Evolutionary conservation across 208 protist species (phyloP).

Genomic region (Crithidia expoeki): DNA sequence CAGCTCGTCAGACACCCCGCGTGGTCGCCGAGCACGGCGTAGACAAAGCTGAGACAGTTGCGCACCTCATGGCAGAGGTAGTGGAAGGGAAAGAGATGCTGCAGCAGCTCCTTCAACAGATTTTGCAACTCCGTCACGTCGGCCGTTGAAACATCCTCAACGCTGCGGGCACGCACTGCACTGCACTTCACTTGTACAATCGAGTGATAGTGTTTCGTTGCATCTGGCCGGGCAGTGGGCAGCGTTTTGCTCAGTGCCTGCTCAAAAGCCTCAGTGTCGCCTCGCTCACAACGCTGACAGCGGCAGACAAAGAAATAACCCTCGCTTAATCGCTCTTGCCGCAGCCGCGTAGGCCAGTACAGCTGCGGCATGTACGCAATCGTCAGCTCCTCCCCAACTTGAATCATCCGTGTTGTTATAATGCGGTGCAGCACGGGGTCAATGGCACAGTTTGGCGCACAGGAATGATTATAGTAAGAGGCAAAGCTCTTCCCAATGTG

Average conservation of each 20-base stretch:
- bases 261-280: slow-evolving; percentile 61
- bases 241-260: slow-evolving; percentile 45
- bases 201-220: slow-evolving; percentile 52
- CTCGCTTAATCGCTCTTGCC: slow-evolving; percentile 56
- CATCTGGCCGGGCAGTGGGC: slow-evolving; percentile 23
- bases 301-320: slow-evolving; percentile 82
- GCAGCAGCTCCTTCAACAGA: slow-evolving; percentile 46
- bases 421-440: slow-evolving; percentile 45
- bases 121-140: slow-evolving; percentile 48
- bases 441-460: slow-evolving; percentile 82
- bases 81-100: slow-evolving; percentile 76
- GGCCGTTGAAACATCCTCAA: slow-evolving; percentile 36
- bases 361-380: slow-evolving; percentile 90
- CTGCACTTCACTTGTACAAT: slow-evolving; percentile 58
- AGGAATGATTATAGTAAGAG: slow-evolving; percentile 89
- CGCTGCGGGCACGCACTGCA: slow-evolving; percentile 42
- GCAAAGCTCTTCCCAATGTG: slow-evolving; percentile 47
- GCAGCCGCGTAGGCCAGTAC: slow-evolving; percentile 78
- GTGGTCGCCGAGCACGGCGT: slow-evolving; percentile 64
- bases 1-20: slow-evolving; percentile 52
- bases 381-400: slow-evolving; percentile 70
- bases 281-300: slow-evolving; percentile 60
- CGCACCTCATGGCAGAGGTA: slow-evolving; percentile 85
- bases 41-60: slow-evolving; percentile 83
- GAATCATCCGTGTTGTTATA: slow-evolving; percentile 63